These are phyloP conservation scores for Cryphonectria radicalis DNA, from an alignment of 2,329 filamentous ascomycete genomes.

Conservation along the genomic window DNA sequence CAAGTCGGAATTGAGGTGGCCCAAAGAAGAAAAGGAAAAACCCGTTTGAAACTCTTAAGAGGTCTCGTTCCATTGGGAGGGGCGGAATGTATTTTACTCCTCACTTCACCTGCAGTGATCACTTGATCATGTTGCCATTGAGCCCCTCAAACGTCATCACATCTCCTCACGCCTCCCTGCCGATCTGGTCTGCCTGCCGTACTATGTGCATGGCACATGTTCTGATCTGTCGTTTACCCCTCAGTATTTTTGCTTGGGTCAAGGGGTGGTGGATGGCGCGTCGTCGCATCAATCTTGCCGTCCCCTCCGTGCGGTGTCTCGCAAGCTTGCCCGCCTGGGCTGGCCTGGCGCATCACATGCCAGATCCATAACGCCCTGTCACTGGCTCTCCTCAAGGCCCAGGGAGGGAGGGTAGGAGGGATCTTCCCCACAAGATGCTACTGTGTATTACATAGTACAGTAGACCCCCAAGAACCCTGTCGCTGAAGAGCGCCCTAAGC, in stretches of 20 bases:
- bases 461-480: too few relatives aligned
- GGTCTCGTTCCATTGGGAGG: background rate
- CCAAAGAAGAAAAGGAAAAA: too few relatives aligned
- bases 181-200: background rate
- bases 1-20: background rate
- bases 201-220: too few relatives aligned
- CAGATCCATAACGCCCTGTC: background rate
- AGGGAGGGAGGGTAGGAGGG: background rate
- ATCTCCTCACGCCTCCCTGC: background rate
- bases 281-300: conserved; percentile 18
- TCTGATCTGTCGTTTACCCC: too few relatives aligned
- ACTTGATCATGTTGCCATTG: background rate
- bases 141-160: conserved; percentile 4
- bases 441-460: background rate
- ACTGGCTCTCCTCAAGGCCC: background rate
- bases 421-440: background rate
- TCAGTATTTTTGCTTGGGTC: too few relatives aligned
- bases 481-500: too few relatives aligned
- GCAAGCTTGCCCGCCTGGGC: background rate
- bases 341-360: conserved; percentile 19
- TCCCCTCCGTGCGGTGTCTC: background rate
- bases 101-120: background rate
- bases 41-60: background rate
- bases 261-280: conserved; percentile 14
- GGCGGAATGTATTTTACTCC: background rate